phyloP scores from a whole-genome alignment of 2,329 filamentous ascomycete species.

The Botrytis tulipae region DNA sequence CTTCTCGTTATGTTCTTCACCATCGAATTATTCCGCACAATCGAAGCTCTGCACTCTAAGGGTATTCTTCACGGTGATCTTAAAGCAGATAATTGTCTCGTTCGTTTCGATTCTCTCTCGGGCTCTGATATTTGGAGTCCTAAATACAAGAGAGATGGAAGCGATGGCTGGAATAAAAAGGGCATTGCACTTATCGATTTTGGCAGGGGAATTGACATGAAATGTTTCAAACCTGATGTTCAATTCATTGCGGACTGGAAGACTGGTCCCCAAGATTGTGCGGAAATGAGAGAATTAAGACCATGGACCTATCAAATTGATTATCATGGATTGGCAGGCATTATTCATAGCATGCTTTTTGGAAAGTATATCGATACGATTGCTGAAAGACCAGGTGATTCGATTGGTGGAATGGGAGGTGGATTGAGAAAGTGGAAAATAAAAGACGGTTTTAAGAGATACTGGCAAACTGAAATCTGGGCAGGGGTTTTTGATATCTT shows the following conservation, averaged over 20 bases:
- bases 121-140: constrained; percentile 50
- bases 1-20: constrained; percentile 91
- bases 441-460: constrained; percentile 81
- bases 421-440: constrained; percentile 68
- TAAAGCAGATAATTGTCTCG: constrained; percentile 92
- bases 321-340: constrained; percentile 88
- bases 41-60: constrained; percentile 80
- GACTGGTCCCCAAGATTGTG: constrained; percentile 80
- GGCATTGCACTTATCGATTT: constrained; percentile 92
- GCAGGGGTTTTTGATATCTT: constrained; percentile 76
- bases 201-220: constrained; percentile 91
- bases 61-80: constrained; percentile 87
- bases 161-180: constrained; percentile 73
- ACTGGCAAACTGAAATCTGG: constrained; percentile 97
- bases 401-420: constrained; percentile 46
- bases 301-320: constrained; percentile 99
- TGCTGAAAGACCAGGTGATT: constrained; percentile 46
- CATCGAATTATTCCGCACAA: constrained; percentile 83
- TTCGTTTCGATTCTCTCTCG: constrained; percentile 67
- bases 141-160: constrained; percentile 71
- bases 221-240: constrained; percentile 70
- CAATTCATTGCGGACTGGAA: constrained; percentile 97
- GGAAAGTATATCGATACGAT: constrained; percentile 90
- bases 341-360: constrained; percentile 85
- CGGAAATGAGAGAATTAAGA: constrained; percentile 89